A percentile compares a stretch with the other conserved stretches of the same genome.
phyloP scores from a whole-genome alignment of 2,329 filamentous ascomycete genomes.

The Colletotrichum noveboracense region DNA sequence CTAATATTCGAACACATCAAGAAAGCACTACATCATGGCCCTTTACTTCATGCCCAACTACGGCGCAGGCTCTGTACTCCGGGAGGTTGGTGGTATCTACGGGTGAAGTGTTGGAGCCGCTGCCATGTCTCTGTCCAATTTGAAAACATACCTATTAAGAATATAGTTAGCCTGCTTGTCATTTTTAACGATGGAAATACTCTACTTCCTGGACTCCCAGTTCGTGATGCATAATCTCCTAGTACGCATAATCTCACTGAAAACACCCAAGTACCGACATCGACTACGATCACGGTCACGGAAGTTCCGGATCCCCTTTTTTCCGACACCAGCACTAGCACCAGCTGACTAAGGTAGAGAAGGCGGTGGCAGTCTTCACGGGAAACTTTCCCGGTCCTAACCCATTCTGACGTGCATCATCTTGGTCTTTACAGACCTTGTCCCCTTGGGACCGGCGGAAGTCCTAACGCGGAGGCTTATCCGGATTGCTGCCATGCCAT shows the following conservation, averaged over 20 bases:
- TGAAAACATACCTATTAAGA: no score
- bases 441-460: not conserved
- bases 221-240: no score
- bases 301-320: not conserved
- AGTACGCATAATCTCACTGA: not conserved
- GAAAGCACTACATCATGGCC: no score
- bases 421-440: not conserved
- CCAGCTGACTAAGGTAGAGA: not conserved
- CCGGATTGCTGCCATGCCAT: not conserved
- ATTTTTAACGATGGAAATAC: fast-evolving
- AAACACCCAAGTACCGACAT: not conserved
- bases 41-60: no score
- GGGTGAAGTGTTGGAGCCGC: no score
- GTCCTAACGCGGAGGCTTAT: not conserved
- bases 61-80: no score
- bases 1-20: fast-evolving
- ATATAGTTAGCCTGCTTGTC: no score
- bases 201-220: fast-evolving
- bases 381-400: fast-evolving
- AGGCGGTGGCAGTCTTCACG: not conserved
- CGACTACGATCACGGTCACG: not conserved
- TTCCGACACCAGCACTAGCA: not conserved
- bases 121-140: no score
- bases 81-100: fast-evolving
- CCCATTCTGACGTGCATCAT: not conserved